Evolutionary conservation across 2,329 filamentous ascomycete species (phyloP).

Genomic region (Pseudonectria buxi): DNA sequence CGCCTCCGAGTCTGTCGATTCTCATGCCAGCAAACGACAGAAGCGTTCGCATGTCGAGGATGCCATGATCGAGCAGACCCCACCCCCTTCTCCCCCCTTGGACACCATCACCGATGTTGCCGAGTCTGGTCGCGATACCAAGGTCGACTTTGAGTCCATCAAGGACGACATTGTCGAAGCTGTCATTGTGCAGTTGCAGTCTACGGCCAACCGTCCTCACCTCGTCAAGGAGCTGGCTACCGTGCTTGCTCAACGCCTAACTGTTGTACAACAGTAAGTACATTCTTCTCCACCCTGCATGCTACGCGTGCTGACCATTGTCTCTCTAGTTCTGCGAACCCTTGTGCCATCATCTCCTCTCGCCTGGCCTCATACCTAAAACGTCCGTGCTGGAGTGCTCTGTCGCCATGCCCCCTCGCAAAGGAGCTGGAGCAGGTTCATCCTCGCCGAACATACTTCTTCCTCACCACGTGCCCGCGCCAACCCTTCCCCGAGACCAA

Average conservation of each 20-base stretch:
- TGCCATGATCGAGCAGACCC: constrained; percentile 74
- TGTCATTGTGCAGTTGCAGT: constrained; percentile 80
- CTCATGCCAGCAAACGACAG: constrained; percentile 55
- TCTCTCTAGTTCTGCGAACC: constrained; percentile 76
- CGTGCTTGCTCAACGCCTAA: constrained; percentile 67
- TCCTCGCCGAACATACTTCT: constrained; percentile 93
- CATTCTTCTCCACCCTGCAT: constrained; percentile 8
- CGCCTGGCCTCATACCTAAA: constrained; percentile 85
- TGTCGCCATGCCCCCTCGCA: constrained; percentile 76
- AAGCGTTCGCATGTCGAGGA: constrained; percentile 79
- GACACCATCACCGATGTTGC: constrained; percentile 22
- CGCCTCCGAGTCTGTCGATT: constrained; percentile 25
- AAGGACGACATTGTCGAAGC: constrained; percentile 93
- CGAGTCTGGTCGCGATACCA: constrained; percentile 18
- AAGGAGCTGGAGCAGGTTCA: constrained; percentile 92
- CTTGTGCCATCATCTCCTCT: constrained; percentile 90
- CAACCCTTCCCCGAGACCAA: constrained; percentile 62
- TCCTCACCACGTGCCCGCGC: constrained; percentile 79
- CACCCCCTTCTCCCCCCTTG: constrained; percentile 38
- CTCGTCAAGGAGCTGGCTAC: constrained; percentile 88
- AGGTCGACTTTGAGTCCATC: constrained; percentile 67
- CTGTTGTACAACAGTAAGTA: constrained; percentile 86
- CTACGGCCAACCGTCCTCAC: constrained; percentile 86
- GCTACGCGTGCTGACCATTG: constrained; percentile 20
- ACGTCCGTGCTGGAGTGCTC: constrained; percentile 70